These are phyloP conservation scores for Colletotrichum cordylinicola DNA, from an alignment of 2,329 filamentous ascomycete species.

Conservation along the genomic window DNA sequence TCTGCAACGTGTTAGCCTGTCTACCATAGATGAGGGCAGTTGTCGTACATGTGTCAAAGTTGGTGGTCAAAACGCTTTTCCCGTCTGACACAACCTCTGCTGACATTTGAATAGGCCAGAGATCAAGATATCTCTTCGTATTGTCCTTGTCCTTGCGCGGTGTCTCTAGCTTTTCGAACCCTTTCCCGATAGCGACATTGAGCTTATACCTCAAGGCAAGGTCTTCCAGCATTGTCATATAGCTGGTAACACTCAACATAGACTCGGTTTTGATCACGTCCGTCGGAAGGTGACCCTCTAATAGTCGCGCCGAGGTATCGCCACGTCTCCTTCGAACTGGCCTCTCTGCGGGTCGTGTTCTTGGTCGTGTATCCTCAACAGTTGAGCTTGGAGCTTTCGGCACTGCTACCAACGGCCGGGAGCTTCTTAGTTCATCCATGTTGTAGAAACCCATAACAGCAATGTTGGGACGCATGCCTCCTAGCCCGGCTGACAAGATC, in stretches of 20 bases:
- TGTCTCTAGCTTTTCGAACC: conserved; percentile 78
- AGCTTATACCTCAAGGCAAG: conserved; percentile 78
- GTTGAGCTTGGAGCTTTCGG: conserved; percentile 51
- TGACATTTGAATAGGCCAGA: conserved; percentile 95
- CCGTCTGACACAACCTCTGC: conserved; percentile 76
- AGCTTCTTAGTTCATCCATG: conserved; percentile 74
- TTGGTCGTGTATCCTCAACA: conserved; percentile 34
- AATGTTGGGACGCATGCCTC: conserved; percentile 89
- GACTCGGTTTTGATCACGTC: conserved; percentile 72
- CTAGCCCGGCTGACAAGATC: conserved; percentile 80
- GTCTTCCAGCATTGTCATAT: conserved; percentile 85
- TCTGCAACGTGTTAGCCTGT: conserved; percentile 42
- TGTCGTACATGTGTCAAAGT: conserved; percentile 83
- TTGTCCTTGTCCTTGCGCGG: conserved; percentile 65
- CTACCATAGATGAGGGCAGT: not conserved
- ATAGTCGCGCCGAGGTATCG: conserved; percentile 60
- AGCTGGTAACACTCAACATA: conserved; percentile 73
- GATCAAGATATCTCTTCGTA: conserved; percentile 79
- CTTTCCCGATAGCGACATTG: conserved; percentile 85
- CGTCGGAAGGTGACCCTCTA: conserved; percentile 69
- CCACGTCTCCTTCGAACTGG: conserved; percentile 45
- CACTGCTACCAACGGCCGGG: conserved; percentile 61
- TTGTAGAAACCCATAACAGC: conserved; percentile 83
- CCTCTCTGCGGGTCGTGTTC: conserved; percentile 36
- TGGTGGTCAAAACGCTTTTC: conserved; percentile 78